Evolutionary conservation across 208 protist genomes (phyloP), one percentile per base, ranked within the genome.

Genomic region (Eutreptiella sp.): DNA sequence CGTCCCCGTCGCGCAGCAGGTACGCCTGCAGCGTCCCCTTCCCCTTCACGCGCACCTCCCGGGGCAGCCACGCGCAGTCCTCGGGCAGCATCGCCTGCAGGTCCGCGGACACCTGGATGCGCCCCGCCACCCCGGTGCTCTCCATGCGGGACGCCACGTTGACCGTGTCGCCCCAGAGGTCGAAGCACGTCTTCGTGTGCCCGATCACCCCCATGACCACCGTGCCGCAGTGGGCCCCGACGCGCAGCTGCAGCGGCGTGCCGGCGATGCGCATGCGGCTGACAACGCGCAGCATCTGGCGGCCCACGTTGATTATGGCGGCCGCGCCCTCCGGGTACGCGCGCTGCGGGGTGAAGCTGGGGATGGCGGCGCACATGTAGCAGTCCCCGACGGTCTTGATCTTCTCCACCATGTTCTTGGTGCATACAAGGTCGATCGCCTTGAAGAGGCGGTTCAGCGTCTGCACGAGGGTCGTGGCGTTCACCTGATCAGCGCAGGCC

Each of bases 341-440:
- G n/a, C n/a, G n/a, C n/a, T n/a, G n/a, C n/a, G n/a, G n/a, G n/a
- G n/a, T n/a, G n/a, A n/a, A n/a, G 16, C 23, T 19, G 11, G 16
- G 23, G 26, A 42, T 7, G n/a, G 41, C 31, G 14, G 27, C n/a
- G 16, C 53, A 61, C 34, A 67, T 60, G 39, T 69, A 69, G 9
- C 60, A 54, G 16, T 69, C 63, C n/a, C 63, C 63, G 45, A 69
- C 60, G 16, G 63, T 69, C 19, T 69, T 69, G n/a, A 69, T 69
- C 63, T 69, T 69, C n/a, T 69, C 63, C 2, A 69, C 9, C 21
- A 46, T 9, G 32, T 48, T 36, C 3, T 14, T 19, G 4, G 50
- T 42, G 16, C 32, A 38, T 5, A 60, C 14, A 9, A 5, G 14
- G 19, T 69, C 63, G 54, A 69, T 46, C n/a, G 27, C 63, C 47